phyloP scores from a whole-genome alignment of 306 rosid genomes.

The apple (Malus domestica) region ASM211411v1 NC_041802.1:25671001-25671500 shows the following conservation, averaged over 20 bases:
- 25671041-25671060: conserved; percentile 28
- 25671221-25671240: neutral
- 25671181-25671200: neutral
- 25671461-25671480: neutral
- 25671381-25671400: conserved; percentile 62
- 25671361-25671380: conserved; percentile 44
- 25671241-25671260: neutral
- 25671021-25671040: conserved; percentile 51
- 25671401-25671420: neutral
- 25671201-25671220: conserved; percentile 1
- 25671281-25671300: neutral
- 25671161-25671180: neutral
- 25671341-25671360: conserved; percentile 25
- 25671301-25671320: conserved; percentile 6
- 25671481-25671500: neutral
- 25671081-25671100: conserved; percentile 20
- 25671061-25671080: conserved; percentile 16
- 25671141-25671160: neutral
- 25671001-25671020: conserved; percentile 80
- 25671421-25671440: neutral
- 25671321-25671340: conserved; percentile 37
- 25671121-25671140: neutral
- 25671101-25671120: neutral
- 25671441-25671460: neutral
- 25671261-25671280: neutral